phyloP scores from a whole-genome alignment of 2,329 filamentous ascomycete genomes.

The Aspergillus flavus region DNA sequence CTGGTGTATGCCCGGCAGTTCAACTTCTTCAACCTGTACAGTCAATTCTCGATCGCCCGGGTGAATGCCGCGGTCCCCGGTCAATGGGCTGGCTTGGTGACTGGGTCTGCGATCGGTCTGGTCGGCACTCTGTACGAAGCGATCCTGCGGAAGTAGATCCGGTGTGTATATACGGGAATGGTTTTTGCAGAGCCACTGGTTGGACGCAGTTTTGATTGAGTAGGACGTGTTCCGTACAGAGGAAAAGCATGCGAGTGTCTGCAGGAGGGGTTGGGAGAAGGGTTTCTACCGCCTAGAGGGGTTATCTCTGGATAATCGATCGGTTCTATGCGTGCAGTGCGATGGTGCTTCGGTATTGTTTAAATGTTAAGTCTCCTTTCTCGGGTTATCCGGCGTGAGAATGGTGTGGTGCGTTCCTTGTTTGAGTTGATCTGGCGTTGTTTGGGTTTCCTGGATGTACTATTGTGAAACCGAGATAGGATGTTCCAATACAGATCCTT shows the following conservation, averaged over 20 bases:
- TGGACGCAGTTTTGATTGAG: background rate
- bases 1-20: slow-evolving; percentile 68
- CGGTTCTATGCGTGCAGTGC: background rate
- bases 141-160: slow-evolving; percentile 43
- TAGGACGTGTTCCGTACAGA: background rate
- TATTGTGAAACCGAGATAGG: slow-evolving; percentile 1
- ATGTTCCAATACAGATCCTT: background rate
- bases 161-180: background rate
- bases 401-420: background rate
- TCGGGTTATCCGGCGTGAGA: background rate
- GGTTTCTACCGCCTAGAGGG: background rate
- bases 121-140: slow-evolving; percentile 50
- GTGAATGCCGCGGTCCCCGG: slow-evolving; percentile 44
- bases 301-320: background rate
- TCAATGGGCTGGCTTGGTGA: slow-evolving; percentile 42
- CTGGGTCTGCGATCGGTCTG: slow-evolving; percentile 44
- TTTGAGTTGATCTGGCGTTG: background rate
- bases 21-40: slow-evolving; percentile 42
- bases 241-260: background rate
- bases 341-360: background rate
- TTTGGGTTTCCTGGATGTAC: slow-evolving; percentile 2
- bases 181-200: background rate
- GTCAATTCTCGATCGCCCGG: slow-evolving; percentile 36
- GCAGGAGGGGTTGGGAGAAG: background rate
- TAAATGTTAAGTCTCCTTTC: background rate